Percentiles rank a stretch among this genome's conserved stretches.
Evolutionary conservation across 108 stramenopile genomes (phyloP).

Genomic region (Fistulifera pelliculosa): DNA sequence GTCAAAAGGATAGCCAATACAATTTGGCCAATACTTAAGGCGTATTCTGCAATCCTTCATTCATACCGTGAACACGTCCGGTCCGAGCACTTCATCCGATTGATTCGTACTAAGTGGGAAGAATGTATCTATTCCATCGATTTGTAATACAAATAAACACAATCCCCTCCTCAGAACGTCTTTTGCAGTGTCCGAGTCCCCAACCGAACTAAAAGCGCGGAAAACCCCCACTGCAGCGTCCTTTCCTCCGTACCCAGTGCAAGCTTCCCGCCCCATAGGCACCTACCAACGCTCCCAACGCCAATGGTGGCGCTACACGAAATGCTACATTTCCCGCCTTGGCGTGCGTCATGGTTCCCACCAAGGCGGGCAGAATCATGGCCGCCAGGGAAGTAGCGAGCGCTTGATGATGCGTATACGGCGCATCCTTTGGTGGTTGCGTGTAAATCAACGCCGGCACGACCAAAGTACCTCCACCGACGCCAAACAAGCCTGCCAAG

Average conservation of each 20-base stretch:
- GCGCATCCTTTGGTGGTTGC: constrained; percentile 24
- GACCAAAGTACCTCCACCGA: constrained; percentile 87
- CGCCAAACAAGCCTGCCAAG: constrained; percentile 85
- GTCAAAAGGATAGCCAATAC: no score
- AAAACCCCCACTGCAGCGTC: constrained; percentile 58
- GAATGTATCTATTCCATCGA: no score
- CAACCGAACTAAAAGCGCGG: constrained; percentile 56
- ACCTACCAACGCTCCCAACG: constrained; percentile 68
- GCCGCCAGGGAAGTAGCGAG: constrained; percentile 81
- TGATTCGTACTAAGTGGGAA: no score
- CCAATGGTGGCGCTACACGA: constrained; percentile 68
- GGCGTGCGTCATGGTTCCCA: constrained; percentile 70
- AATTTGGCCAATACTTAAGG: no score
- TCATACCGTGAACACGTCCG: no score
- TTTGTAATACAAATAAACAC: no score
- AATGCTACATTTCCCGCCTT: constrained; percentile 59
- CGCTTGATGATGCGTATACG: constrained; percentile 80
- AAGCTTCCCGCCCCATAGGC: constrained; percentile 71
- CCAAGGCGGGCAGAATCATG: constrained; percentile 71
- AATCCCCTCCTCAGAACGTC: background rate
- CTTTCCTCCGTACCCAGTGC: constrained; percentile 56
- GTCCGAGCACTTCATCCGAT: no score
- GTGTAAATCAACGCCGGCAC: constrained; percentile 71
- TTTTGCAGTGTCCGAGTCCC: constrained; percentile 39
- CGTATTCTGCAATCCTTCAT: no score